Base-by-base conservation (phyloP, 768 basidiomycete species). In the Daedalea quercina region DNA sequence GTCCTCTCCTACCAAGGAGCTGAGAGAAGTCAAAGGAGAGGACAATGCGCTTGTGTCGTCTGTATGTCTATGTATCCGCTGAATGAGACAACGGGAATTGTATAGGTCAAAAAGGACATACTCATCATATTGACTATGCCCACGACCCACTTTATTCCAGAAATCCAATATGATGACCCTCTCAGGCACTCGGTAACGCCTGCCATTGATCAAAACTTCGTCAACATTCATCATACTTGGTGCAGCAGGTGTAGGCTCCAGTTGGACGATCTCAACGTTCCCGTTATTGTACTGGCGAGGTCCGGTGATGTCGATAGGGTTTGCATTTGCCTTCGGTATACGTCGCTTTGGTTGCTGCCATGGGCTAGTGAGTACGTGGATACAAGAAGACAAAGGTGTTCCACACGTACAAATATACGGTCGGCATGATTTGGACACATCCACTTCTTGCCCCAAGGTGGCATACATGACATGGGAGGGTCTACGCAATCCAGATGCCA, bases 371-470 rank as follows among this genome's bases (percentile, higher is more conserved):
- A 40, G 15, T 19, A 15, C 4, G 7, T 35, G n/a, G n/a, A n/a
- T n/a, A n/a, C n/a, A n/a, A n/a, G n/a, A 37, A 19, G 31, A 47
- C 25, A 33, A 31, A 24, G 20, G 19, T 28, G 26, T 22, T 31
- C 23, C 7, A 40, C 7, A 74, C 91, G 69, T 65, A 95, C 94
- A 54, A 90, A 67, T 50, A 85, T 77, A 53, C 84, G 82, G 58
- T 96, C 94, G n/a, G 83, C 85, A 65, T 99, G 96, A 63, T 95
- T 92, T 8, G 96, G 96, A 68, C 96, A 99, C 94, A 95, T 96
- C 94, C 95, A 99, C 67, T 94, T 96, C 75, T 85, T 89, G 59
- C 82, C 82, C 53, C 86, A 82, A 12, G 87, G 78, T 2, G 96
- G 96, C 79, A 98, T 85, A 37, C 77, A 77, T 22, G 86, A 74